Base-by-base conservation (phyloP, 2,329 filamentous ascomycete species). In the Ascomycota sp. region DNA sequence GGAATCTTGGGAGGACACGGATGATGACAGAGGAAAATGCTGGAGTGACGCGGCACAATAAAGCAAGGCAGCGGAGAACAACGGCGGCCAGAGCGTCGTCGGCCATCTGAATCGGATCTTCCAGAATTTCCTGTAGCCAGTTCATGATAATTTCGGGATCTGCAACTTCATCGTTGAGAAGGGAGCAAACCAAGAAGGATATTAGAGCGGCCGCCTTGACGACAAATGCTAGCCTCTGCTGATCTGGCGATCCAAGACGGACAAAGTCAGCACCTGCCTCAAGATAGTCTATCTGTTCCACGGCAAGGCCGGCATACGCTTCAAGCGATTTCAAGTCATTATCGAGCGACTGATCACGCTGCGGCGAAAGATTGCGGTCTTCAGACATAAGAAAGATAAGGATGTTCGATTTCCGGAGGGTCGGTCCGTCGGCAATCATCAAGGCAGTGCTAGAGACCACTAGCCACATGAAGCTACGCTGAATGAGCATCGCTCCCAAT, bases 201-300 rank as follows among this genome's bases (percentile, higher is more conserved):
- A 80, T 72, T 17, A 98, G 54, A 9, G 81, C 77, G 36, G 76
- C 72, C 1, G 79, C 73, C 52, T 93, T 94, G 35, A 91, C 80
- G 6, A 79, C 74, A 42, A 79, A 83, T 4, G 85, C 81, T 32
- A 95, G 65, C 35, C 65, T 73, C 52, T 94, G 86, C 48, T 95
- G 85, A 55, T 77, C 85, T 5, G 74, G 65, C 1, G 85, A 86
- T 33, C 80, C 79, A 33, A 95, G 68, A 3, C 48, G 47, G 26
- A 93, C 61, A 48, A 93, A 95, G 51, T 95, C 89, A 1, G 82
- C 76, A 34, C 80, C 80, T 29, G 83, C 82, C 39, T 95, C 85
- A 13, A 98, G 60, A 30, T 85, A 69, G 40, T 75, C 72, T 61
- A 95, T 81, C 46, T 92, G 78, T 36, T 92, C 78, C 8, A 70